Evolutionary conservation across 2,329 filamentous ascomycete species (phyloP), one percentile per base, ranked within the genome.

Genomic region (Davidsoniella neocaledoniae): DNA sequence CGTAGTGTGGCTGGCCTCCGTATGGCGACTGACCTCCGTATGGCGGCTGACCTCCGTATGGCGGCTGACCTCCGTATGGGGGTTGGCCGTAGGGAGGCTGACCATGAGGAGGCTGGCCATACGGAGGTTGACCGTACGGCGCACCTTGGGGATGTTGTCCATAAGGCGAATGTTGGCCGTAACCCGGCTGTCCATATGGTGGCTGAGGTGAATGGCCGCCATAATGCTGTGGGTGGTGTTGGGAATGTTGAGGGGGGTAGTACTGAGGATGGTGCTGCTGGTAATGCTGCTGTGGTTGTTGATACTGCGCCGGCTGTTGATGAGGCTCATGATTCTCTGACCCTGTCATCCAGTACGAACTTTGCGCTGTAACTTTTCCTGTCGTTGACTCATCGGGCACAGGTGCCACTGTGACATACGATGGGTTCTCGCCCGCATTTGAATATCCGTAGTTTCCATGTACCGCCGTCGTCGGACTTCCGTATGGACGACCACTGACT

Each of bases 261-360:
- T 46, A 9, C 10, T n/a, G 46, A 17, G 37, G 14, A 19, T 41
- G 23, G 4, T 46, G 29, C 36, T 46, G 44, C 14, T 53, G 51
- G 7, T 48, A 23, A 14, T 19, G 26, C 4, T 19, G 26, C 2
- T 23, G 42, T 12, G 44, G 29, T 10, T 49, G 40, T 12, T 48
- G 21, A 17, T 39, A 7, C 14, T 39, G 23, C 14, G 21, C 7
- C 14, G 21, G 43, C 7, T 38, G 19, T 26, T 21, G 43, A n/a
- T 49, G 39, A 17, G 37, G 29, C 33, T 36, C 36, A 16, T 26
- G 19, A 12, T 36, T 23, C 29, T 48, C 43, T 1, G 44, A 23
- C 19, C 39, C 49, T 12, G 3, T 19, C 50, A 52, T 52, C 50
- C 50, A 52, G 36, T 52, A 52, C 16, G 50, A 52, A 19, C 43